Percentiles rank a stretch among this genome's conserved stretches.
These are phyloP conservation scores for Mycena vitilis DNA, from an alignment of 768 basidiomycete genomes.

Conservation along the genomic window DNA sequence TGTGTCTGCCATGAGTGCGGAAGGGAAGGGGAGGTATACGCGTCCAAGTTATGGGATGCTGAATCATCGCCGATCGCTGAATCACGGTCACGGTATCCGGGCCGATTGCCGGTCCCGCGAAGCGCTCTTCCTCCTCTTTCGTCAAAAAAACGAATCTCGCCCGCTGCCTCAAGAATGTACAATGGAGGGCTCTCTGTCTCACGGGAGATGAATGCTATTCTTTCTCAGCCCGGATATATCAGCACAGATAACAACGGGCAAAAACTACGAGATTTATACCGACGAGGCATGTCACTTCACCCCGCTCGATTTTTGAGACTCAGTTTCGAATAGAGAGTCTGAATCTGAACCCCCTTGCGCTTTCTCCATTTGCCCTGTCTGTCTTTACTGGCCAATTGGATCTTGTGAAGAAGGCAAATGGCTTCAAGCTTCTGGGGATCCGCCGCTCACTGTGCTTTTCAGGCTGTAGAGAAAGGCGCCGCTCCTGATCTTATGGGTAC, in stretches of 20 bases:
- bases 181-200: conserved; percentile 46
- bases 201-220: conserved; percentile 42
- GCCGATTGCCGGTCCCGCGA: neutral
- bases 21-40: neutral
- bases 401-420: conserved; percentile 39
- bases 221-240: conserved; percentile 45
- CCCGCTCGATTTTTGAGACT: neutral
- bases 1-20: conserved; percentile 25
- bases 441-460: neutral
- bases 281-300: conserved; percentile 34
- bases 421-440: neutral
- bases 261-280: conserved; percentile 44
- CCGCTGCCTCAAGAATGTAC: conserved; percentile 5
- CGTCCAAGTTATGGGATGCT: neutral
- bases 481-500: conserved; percentile 53
- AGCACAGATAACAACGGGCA: conserved; percentile 41
- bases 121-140: neutral
- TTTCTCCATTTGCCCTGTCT: conserved; percentile 44
- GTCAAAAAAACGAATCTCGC: neutral
- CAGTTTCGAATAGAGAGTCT: conserved; percentile 38
- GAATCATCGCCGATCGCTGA: neutral
- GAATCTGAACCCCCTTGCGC: conserved; percentile 37
- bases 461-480: conserved; percentile 44
- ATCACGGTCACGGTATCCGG: neutral
- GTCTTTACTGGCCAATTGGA: conserved; percentile 44